Percentiles rank a stretch among this genome's conserved stretches.
phyloP scores from a whole-genome alignment of 805 yeast species.

The Pachysolen tannophilus region DNA sequence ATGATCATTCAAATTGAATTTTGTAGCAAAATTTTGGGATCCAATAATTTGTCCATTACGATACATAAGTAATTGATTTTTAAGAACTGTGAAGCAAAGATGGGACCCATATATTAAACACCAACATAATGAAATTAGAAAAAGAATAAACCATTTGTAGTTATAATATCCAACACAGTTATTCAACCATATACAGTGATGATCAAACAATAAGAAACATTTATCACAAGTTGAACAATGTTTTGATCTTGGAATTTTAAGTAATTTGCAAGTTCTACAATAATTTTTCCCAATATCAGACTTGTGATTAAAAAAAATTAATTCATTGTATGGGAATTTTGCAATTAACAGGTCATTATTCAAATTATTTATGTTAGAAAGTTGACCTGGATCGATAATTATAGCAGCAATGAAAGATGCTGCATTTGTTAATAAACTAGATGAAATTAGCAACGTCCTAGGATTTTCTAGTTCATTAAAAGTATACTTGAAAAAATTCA shows the following conservation, averaged over 20 bases:
- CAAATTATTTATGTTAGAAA: conserved; percentile 11
- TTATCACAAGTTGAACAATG: conserved; percentile 67
- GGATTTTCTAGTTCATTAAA: conserved; percentile 10
- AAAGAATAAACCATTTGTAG: conserved; percentile 38
- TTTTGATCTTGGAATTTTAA: conserved; percentile 72
- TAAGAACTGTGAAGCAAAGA: too few relatives aligned
- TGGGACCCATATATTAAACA: conserved; percentile 39
- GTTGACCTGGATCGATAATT: conserved; percentile 35
- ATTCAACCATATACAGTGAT: conserved; percentile 48
- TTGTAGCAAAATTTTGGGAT: too few relatives aligned
- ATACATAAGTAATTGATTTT: too few relatives aligned
- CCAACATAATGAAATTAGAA: conserved; percentile 24
- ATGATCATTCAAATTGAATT: conserved; percentile 8
- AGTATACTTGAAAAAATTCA: conserved; percentile 16
- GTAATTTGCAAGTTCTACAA: conserved; percentile 53
- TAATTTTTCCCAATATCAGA: conserved; percentile 25
- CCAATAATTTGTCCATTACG: too few relatives aligned
- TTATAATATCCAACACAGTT: conserved; percentile 49
- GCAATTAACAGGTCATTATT: conserved; percentile 10
- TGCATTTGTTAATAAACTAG: conserved; percentile 26
- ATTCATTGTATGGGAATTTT: conserved; percentile 27
- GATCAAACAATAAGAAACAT: conserved; percentile 61
- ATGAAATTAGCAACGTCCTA: conserved; percentile 17
- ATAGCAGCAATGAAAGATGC: conserved; percentile 29
- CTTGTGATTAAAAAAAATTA: conserved; percentile 31